Conservation (phyloP, 2,329 filamentous ascomycete genomes). For the Ceratocystiopsis brevicomis region DNA sequence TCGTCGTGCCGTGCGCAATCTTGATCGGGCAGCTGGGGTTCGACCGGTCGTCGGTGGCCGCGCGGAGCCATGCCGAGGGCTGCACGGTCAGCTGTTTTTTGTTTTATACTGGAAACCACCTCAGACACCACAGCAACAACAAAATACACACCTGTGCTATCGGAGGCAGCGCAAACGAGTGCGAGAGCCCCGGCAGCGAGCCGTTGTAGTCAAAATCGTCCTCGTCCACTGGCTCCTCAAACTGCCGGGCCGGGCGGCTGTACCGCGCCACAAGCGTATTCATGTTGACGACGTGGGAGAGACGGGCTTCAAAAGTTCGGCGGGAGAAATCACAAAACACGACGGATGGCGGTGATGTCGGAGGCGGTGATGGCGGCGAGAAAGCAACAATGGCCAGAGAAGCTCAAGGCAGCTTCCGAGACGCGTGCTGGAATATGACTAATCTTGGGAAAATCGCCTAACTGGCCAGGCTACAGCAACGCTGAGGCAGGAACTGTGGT, state of each 20-base stretch:
- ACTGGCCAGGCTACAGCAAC: too few species aligned
- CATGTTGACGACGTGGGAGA: conserved; percentile 32
- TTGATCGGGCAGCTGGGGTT: conserved; percentile 98
- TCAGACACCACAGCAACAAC: too few species aligned
- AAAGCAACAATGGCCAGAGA: too few species aligned
- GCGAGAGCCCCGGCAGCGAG: conserved; percentile 55
- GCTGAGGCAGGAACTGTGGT: too few species aligned
- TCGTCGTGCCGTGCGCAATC: conserved; percentile 96
- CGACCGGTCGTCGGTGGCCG: conserved; percentile 89
- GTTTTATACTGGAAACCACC: too few species aligned
- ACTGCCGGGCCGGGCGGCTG: conserved; percentile 55
- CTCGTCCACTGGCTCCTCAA: conserved; percentile 55
- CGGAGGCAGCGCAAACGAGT: conserved; percentile 90
- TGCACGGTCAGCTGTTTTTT: conserved; percentile 22
- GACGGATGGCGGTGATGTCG: too few species aligned
- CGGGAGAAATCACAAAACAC: too few species aligned
- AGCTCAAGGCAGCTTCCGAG: too few species aligned
- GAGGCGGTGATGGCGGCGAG: too few species aligned
- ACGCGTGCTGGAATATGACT: too few species aligned
- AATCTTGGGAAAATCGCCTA: too few species aligned
- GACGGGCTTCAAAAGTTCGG: too few species aligned
- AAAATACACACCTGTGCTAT: conserved; percentile 56
- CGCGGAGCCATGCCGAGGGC: conserved; percentile 87
- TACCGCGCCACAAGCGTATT: conserved; percentile 87
- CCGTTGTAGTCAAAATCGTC: conserved; percentile 56